Conservation (phyloP, 176 grass and related monocot genomes). For the Urochloa ruziziensis region DNA sequence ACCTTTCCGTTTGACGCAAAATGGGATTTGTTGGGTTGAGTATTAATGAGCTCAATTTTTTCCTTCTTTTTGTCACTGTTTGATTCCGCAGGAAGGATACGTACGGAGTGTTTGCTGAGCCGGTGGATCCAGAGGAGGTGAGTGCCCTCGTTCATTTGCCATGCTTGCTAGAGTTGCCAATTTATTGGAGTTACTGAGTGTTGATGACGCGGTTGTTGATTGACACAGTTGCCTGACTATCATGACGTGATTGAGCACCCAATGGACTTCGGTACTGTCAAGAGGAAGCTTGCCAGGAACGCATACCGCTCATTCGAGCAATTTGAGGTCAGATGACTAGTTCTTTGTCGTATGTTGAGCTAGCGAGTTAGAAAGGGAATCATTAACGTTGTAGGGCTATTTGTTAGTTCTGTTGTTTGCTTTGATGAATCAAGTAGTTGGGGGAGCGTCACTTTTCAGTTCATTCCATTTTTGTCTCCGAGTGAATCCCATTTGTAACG, state of each 20-base stretch:
- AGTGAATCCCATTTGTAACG: neutral
- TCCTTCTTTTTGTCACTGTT: constrained; percentile 15
- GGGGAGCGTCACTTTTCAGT: neutral
- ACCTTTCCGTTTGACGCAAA: neutral
- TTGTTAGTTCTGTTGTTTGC: constrained; percentile 6
- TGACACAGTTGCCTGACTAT: constrained; percentile 89
- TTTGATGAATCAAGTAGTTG: neutral
- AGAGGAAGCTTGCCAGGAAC: constrained; percentile 82
- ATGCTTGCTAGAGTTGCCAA: constrained; percentile 23
- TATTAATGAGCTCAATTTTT: constrained; percentile 33
- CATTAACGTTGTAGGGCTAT: neutral
- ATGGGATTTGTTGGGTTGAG: constrained; percentile 21
- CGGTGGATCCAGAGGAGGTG: constrained; percentile 90
- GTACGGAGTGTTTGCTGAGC: constrained; percentile 85
- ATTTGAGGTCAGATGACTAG: constrained; percentile 66
- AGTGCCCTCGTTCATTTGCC: constrained; percentile 17
- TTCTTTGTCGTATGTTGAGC: constrained; percentile 9
- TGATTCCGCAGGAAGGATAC: constrained; percentile 83
- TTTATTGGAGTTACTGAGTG: constrained; percentile 33
- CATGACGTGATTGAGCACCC: constrained; percentile 95
- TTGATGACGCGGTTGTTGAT: constrained; percentile 39
- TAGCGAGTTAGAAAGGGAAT: too few species aligned
- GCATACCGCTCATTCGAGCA: constrained; percentile 84
- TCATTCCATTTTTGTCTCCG: constrained; percentile 34
- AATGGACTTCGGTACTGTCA: constrained; percentile 93